A percentile compares a stretch with the other conserved stretches of the same genome.
Conservation (phyloP, 2,329 filamentous ascomycete genomes). For the Diaporthe citri region DNA sequence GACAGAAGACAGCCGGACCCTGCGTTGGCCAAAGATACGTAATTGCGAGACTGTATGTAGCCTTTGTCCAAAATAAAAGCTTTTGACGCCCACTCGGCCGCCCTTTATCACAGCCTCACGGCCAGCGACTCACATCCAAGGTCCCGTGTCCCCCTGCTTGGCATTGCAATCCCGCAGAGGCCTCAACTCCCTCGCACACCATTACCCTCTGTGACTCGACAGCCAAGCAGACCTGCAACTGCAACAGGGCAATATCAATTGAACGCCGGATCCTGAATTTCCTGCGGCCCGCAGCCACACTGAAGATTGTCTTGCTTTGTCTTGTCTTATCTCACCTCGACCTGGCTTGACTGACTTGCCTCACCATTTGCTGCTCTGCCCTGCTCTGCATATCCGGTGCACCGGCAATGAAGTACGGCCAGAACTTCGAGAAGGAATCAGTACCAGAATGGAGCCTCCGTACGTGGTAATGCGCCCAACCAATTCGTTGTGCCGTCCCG, state of each 20-base stretch:
- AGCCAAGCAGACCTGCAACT: no score
- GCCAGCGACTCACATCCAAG: slow-evolving; percentile 6
- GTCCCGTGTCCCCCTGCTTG: background rate
- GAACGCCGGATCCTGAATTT: background rate
- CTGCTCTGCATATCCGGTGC: slow-evolving; percentile 12
- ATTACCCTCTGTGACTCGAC: background rate
- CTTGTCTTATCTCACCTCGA: background rate
- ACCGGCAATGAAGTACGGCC: slow-evolving; percentile 78
- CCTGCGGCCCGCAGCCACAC: slow-evolving; percentile 5
- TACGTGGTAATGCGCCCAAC: slow-evolving; percentile 54
- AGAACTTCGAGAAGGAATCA: slow-evolving; percentile 79
- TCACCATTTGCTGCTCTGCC: background rate
- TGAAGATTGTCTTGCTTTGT: background rate
- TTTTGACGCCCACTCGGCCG: slow-evolving; percentile 29
- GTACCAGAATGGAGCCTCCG: slow-evolving; percentile 86
- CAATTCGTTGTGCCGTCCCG: background rate
- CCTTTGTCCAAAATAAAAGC: slow-evolving; percentile 35
- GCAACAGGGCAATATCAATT: background rate
- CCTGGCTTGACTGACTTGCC: background rate
- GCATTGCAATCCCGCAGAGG: background rate
- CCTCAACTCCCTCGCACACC: background rate
- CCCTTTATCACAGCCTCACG: slow-evolving; percentile 6
- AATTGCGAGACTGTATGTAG: background rate
- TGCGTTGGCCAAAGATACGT: slow-evolving; percentile 17
- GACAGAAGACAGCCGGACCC: slow-evolving; percentile 9